phyloP scores from a whole-genome alignment of 176 grass and related monocot species.

The Oryza glumipatula region DNA sequence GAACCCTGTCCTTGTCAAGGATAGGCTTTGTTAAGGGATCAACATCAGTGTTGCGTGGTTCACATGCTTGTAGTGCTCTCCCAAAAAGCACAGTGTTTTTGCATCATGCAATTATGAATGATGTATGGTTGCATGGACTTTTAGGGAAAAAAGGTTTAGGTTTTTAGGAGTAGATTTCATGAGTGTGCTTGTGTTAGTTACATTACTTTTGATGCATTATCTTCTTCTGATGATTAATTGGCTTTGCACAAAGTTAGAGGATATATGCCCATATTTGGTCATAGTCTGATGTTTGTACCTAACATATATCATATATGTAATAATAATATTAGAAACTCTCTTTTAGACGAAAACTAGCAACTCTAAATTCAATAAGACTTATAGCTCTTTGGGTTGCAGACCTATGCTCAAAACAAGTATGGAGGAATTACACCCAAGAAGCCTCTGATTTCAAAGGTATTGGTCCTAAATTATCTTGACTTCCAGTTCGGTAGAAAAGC shows the following conservation, averaged over 20 bases:
- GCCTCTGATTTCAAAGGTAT: conserved; percentile 87
- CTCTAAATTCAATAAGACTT: conserved; percentile 10
- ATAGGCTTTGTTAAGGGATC: conserved; percentile 7
- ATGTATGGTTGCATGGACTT: background rate
- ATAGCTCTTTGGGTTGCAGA: conserved; percentile 39
- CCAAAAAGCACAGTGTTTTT: background rate
- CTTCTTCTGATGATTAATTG: background rate
- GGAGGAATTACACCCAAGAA: conserved; percentile 82
- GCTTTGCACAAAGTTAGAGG: background rate
- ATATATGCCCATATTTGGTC: background rate
- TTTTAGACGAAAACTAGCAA: background rate
- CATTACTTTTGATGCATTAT: background rate
- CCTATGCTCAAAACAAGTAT: conserved; percentile 64
- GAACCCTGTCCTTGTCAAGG: conserved; percentile 29
- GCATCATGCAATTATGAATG: conserved; percentile 4
- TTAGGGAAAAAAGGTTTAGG: background rate
- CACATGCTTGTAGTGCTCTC: conserved; percentile 21
- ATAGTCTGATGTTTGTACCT: background rate
- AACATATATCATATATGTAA: no score
- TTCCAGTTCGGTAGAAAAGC: no score
- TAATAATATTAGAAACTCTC: no score
- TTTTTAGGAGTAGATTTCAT: conserved; percentile 21
- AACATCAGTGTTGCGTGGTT: background rate
- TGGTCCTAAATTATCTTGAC: background rate
- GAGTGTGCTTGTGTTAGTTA: background rate